Conservation (phyloP, 2,329 filamentous ascomycete genomes). For the Akanthomyces lecanii region DNA sequence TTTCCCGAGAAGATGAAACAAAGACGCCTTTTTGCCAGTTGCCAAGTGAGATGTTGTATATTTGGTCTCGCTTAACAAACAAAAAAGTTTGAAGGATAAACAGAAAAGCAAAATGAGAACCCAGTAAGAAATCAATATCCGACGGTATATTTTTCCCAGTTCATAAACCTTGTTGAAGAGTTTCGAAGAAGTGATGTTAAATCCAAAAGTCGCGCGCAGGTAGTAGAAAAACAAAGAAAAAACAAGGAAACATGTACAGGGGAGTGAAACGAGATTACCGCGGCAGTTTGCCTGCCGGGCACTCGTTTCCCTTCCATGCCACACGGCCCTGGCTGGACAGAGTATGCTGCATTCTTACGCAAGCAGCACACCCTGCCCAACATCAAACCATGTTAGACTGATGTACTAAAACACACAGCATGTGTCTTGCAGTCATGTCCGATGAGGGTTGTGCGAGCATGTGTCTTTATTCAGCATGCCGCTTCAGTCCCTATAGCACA, state of each 20-base stretch:
- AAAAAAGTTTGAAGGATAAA: slow-evolving; percentile 16
- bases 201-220: slow-evolving; percentile 8
- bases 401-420: background rate
- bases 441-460: slow-evolving; percentile 11
- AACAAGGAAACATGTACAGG: background rate
- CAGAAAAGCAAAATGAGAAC: slow-evolving; percentile 12
- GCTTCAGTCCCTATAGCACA: slow-evolving; percentile 10
- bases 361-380: background rate
- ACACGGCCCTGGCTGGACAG: background rate
- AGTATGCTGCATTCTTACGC: slow-evolving; percentile 5
- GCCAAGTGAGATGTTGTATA: slow-evolving; percentile 17
- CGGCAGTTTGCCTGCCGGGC: background rate
- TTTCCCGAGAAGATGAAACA: slow-evolving; percentile 3
- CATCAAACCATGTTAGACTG: slow-evolving; percentile 12
- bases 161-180: slow-evolving; percentile 16
- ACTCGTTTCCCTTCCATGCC: background rate
- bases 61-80: slow-evolving; percentile 16
- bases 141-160: slow-evolving; percentile 12
- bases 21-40: slow-evolving; percentile 10
- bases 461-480: slow-evolving; percentile 19
- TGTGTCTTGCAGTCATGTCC: slow-evolving; percentile 9
- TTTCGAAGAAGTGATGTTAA: slow-evolving; percentile 12
- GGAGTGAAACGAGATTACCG: background rate
- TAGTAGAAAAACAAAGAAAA: background rate
- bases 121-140: slow-evolving; percentile 2